Percentiles rank a stretch among this genome's conserved stretches.
Conservation (phyloP, 1,139 yeast species). For the Kodamaea sp. region DNA sequence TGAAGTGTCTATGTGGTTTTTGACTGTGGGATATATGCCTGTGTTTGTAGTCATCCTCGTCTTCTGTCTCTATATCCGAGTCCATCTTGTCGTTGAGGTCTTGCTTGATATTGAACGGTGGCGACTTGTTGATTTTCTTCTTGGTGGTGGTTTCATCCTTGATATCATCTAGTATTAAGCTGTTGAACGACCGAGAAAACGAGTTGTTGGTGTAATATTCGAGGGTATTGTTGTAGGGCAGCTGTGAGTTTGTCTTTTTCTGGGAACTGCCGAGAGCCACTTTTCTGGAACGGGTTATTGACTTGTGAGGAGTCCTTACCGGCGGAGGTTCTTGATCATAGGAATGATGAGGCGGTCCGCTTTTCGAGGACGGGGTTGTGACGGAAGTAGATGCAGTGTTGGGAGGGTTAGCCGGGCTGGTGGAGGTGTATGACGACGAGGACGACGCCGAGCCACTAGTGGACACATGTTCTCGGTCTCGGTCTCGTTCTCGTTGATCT, state of each 20-base stretch:
- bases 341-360: conserved; percentile 2
- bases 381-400: conserved; percentile 11
- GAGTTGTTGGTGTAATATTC: conserved; percentile 45
- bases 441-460: conserved; percentile 1
- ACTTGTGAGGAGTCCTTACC: conserved; percentile 2
- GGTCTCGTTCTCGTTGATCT: too few relatives aligned
- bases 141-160: conserved; percentile 22
- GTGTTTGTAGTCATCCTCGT: conserved; percentile 1
- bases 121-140: conserved; percentile 38
- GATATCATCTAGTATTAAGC: conserved; percentile 44
- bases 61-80: conserved; percentile 12
- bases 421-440: not conserved
- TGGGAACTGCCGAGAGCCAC: conserved; percentile 1
- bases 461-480: too few relatives aligned
- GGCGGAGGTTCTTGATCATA: conserved; percentile 1
- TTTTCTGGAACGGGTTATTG: conserved; percentile 2
- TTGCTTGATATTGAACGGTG: conserved; percentile 45
- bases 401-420: conserved; percentile 6
- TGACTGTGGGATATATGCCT: conserved; percentile 4
- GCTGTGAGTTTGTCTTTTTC: conserved; percentile 3
- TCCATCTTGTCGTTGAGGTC: conserved; percentile 31
- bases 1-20: not conserved
- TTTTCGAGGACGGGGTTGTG: conserved; percentile 14
- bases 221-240: conserved; percentile 15
- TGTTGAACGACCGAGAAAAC: conserved; percentile 47